Evolutionary conservation across 139 green algal genomes (phyloP), one percentile per base, ranked within the genome.

Genomic region (Coccomyxa sp.): DNA sequence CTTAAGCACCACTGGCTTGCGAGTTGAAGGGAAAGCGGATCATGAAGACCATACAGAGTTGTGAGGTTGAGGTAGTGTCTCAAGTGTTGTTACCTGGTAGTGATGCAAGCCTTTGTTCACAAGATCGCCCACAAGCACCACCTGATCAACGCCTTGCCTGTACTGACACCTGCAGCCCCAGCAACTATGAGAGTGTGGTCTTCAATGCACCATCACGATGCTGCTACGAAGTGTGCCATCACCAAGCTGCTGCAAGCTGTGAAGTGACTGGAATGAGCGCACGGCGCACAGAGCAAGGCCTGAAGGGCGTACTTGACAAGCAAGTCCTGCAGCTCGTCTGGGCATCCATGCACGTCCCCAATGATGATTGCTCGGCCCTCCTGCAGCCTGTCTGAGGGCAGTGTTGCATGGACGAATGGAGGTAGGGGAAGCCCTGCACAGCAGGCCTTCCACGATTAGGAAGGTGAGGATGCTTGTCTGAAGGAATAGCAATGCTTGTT

Each of bases 291-390:
- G 9, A 44, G 34, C 35, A 74, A 29, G 12, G 34, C 9, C 2
- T n/a, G 4, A 8, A 8, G 69, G 35, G 40, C 69, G 33, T 69
- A 78, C 78, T 77, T 81, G 31, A 76, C 76, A 34, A 90, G 84
- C 71, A 90, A 74, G 9, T 16, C 71, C 27, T 79, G 22, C 37
- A 90, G 82, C 69, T 90, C 86, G 0, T 79, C 50, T 16, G 27
- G 64, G 81, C 86, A 90, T 29, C 86, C 86, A 35, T 87, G 83
- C 0, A 87, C n/a, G 72, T 87, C 83, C 7, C 83, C 83, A 29
- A 86, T 34, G 1, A 85, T 64, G 22, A 87, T 75, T 14, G 82
- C 75, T 4, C 82, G 78, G 27, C 82, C 79, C 0, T 76, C 64
- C 1, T 5, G 14, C 9, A 54, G 39, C 5, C 14, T 29, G 0